These are phyloP conservation scores for Dothideomycetes sp. DNA, from an alignment of 2,329 filamentous ascomycete genomes.

Conservation along the genomic window DNA sequence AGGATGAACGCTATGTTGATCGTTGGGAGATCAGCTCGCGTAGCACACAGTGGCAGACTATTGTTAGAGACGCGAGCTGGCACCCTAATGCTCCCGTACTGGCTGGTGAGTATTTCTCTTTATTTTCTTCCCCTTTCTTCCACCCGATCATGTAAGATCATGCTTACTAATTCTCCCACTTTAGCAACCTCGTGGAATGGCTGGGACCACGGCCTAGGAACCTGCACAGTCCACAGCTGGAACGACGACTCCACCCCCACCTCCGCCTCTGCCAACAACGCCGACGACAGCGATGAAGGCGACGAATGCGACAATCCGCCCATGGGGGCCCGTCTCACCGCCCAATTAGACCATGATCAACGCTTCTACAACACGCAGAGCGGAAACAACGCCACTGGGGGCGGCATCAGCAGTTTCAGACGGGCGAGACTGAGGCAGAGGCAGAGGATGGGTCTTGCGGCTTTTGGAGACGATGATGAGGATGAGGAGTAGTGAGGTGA, in stretches of 20 bases:
- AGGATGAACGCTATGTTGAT: constrained; percentile 41
- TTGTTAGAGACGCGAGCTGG: constrained; percentile 83
- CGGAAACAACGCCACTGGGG: neutral
- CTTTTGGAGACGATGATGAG: constrained; percentile 7
- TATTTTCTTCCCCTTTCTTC: too few species aligned
- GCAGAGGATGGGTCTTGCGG: constrained; percentile 13
- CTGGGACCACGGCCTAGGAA: constrained; percentile 60
- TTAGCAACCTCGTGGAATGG: constrained; percentile 75
- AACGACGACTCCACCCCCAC: constrained; percentile 42
- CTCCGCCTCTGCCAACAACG: constrained; percentile 40
- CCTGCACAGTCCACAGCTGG: constrained; percentile 68
- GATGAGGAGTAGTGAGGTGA: constrained; percentile 12
- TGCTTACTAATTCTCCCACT: constrained; percentile 2
- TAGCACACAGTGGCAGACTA: constrained; percentile 56
- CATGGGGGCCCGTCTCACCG: constrained; percentile 51
- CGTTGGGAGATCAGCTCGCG: constrained; percentile 48
- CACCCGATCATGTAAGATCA: neutral
- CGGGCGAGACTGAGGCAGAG: constrained; percentile 15
- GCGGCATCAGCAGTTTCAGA: constrained; percentile 4
- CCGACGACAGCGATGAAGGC: constrained; percentile 47
- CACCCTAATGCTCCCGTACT: constrained; percentile 75
- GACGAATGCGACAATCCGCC: constrained; percentile 20
- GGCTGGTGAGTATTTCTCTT: constrained; percentile 40
- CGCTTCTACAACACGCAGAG: constrained; percentile 27
- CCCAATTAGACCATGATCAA: constrained; percentile 41